Percentiles rank a stretch among this genome's conserved stretches.
These are phyloP conservation scores for Auriscalpium orientale DNA, from an alignment of 768 basidiomycete genomes.

Conservation along the genomic window DNA sequence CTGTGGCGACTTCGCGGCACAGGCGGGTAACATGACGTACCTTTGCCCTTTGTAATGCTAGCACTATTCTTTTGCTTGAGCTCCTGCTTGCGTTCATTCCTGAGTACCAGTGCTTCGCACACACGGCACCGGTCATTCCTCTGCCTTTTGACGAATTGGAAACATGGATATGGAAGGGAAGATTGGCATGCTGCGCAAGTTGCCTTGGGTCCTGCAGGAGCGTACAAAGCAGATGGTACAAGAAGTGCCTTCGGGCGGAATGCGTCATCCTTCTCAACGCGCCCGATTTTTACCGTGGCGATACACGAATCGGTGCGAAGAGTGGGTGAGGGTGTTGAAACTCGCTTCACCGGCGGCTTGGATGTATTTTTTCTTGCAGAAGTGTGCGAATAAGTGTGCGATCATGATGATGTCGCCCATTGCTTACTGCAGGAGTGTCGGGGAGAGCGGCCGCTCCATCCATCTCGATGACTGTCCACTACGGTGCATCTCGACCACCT, in stretches of 20 bases:
- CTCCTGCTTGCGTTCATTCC: no score
- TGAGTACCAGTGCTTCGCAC: no score
- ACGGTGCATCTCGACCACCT: conserved; percentile 32
- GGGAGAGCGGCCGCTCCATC: conserved; percentile 29
- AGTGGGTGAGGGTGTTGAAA: conserved; percentile 3
- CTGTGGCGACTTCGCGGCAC: no score
- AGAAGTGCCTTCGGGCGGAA: conserved; percentile 14
- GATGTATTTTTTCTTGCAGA: conserved; percentile 17
- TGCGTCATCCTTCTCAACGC: conserved; percentile 1
- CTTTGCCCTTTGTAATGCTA: no score
- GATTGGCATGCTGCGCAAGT: no score
- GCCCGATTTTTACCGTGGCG: conserved; percentile 9
- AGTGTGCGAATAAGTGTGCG: conserved; percentile 27
- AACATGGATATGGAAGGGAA: no score
- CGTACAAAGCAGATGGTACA: conserved; percentile 12
- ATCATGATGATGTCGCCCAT: conserved; percentile 36
- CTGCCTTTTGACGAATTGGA: no score
- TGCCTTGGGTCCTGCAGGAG: neutral
- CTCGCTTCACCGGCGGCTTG: neutral
- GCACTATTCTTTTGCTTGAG: no score
- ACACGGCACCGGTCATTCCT: no score
- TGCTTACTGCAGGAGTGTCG: conserved; percentile 32
- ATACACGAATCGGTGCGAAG: conserved; percentile 16
- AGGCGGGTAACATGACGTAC: no score
- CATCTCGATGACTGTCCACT: conserved; percentile 23